These are phyloP conservation scores for Tilletia indica DNA, from an alignment of 1,284 basidiomycete species.

Conservation along the genomic window DNA sequence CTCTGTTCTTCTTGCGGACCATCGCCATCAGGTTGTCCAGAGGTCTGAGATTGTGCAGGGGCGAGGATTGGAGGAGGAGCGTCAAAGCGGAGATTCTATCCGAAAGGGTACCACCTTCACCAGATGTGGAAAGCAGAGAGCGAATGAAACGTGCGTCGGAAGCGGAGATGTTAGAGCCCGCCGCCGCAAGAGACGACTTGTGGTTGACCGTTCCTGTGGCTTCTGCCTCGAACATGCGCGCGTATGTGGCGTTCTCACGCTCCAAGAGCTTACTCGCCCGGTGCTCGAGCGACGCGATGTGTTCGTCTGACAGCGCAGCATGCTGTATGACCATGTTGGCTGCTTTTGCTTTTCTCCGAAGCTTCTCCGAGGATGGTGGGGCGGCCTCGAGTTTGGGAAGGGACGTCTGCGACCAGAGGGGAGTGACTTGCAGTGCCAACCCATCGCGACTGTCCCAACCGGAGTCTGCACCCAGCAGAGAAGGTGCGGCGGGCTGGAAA, in stretches of 20 bases:
- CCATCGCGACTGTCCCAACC: not conserved
- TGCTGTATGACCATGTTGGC: conserved; percentile 9
- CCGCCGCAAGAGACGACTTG: conserved; percentile 37
- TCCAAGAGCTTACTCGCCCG: conserved; percentile 37
- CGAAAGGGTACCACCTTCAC: conserved; percentile 68
- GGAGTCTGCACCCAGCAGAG: not conserved
- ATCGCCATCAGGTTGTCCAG: conserved; percentile 67
- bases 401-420: conserved; percentile 2
- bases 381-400: not conserved
- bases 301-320: conserved; percentile 22
- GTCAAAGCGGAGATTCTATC: conserved; percentile 91
- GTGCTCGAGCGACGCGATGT: conserved; percentile 39
- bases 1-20: conserved; percentile 83
- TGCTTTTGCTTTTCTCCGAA: conserved; percentile 8
- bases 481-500: conserved; percentile 10
- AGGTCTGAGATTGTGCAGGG: conserved; percentile 72
- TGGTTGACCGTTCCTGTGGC: conserved; percentile 24
- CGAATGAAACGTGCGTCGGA: conserved; percentile 53
- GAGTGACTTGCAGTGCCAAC: not conserved
- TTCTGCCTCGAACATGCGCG: conserved; percentile 29
- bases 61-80: conserved; percentile 83
- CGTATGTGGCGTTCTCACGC: conserved; percentile 43
- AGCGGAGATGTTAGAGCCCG: conserved; percentile 37
- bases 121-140: conserved; percentile 41
- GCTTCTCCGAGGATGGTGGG: conserved; percentile 12